Evolutionary conservation across 129 eudicot genomes (phyloP), one percentile per base, ranked within the genome.

Genomic region (Escallonia rubra): DNA sequence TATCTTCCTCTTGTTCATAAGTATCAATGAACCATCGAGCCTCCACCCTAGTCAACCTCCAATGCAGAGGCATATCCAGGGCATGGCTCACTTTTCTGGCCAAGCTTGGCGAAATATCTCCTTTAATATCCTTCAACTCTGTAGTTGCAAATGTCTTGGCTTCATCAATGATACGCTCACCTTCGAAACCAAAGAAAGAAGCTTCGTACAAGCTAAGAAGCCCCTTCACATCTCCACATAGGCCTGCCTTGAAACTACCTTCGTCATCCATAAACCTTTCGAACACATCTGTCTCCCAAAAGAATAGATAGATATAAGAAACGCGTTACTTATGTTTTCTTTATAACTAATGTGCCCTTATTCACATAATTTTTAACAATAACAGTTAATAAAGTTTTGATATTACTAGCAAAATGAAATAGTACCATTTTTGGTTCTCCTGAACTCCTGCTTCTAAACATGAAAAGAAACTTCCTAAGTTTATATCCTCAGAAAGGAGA

Each of bases 161-260:
- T 16, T 54, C 48, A 8, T 67, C 53, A 14, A 67, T 7, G 2
- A 55, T 54, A 23, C 54, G 41, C 54, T 67, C 53, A 8, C 72
- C 72, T 3, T 42, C 9, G 5, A 43, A 14, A 1, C 63, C 48
- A 14, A 43, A 45, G 16, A 40, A 55, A 41, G 72, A 54, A 9
- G 64, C 72, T 43, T 68, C 72, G 59, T 68, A 68, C 63, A 68
- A 68, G 39, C 63, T 40, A 4, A 68, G 42, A 63, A 68, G 4
- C 6, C 72, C 72, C 43, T 55, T 54, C 11, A 15, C 63, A 54
- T 68, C 72, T 34, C 56, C 72, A 10, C 43, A 15, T 1, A 68
- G 63, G 12, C 11, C 12, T 56, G 42, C 10, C 48, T 56, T 54
- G 15, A 68, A 68, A 5, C 16, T 16, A 10, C 63, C 72, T 2